Percentiles rank a stretch among this genome's conserved stretches.
Evolutionary conservation across 192 early-diverging fungal species (phyloP).

Genomic region (Allomyces macrogynus): DNA sequence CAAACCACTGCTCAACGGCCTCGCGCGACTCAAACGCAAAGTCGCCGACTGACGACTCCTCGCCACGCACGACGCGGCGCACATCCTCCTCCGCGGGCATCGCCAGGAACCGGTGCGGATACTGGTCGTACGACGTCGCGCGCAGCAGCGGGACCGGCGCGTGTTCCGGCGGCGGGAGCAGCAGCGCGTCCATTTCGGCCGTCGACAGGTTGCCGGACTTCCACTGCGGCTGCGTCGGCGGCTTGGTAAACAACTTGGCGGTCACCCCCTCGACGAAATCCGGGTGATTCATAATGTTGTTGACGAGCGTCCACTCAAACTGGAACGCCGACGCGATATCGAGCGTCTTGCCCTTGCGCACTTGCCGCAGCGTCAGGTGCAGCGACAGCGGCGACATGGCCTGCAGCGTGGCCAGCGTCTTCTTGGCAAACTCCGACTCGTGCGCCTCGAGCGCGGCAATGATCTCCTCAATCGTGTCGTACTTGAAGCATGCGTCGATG

Average conservation of each 20-base stretch:
- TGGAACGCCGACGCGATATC: constrained; percentile 60
- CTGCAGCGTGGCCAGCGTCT: constrained; percentile 40
- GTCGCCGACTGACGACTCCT: constrained; percentile 36
- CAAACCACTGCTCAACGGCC: constrained; percentile 40
- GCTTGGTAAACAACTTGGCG: constrained; percentile 51
- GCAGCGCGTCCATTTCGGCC: constrained; percentile 25
- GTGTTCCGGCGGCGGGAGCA: constrained; percentile 10
- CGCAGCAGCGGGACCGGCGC: constrained; percentile 17
- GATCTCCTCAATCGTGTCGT: constrained; percentile 66
- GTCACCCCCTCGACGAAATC: constrained; percentile 85
- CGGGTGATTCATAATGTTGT: constrained; percentile 28
- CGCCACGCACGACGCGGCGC: constrained; percentile 35
- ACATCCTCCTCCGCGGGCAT: constrained; percentile 51
- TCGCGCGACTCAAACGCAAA: constrained; percentile 23
- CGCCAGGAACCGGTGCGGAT: constrained; percentile 36
- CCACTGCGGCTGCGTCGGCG: constrained; percentile 41
- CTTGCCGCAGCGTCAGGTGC: constrained; percentile 68
- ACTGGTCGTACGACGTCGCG: constrained; percentile 19
- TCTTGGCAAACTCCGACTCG: constrained; percentile 39
- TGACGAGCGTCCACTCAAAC: constrained; percentile 66
- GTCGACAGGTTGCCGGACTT: constrained; percentile 32
- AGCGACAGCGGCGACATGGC: constrained; percentile 67
- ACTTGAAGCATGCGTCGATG: constrained; percentile 72
- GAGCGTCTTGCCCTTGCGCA: constrained; percentile 45
- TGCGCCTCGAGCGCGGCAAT: constrained; percentile 60